phyloP scores from a whole-genome alignment of 352 stramenopile genomes.

The Pythium brassicae region DNA sequence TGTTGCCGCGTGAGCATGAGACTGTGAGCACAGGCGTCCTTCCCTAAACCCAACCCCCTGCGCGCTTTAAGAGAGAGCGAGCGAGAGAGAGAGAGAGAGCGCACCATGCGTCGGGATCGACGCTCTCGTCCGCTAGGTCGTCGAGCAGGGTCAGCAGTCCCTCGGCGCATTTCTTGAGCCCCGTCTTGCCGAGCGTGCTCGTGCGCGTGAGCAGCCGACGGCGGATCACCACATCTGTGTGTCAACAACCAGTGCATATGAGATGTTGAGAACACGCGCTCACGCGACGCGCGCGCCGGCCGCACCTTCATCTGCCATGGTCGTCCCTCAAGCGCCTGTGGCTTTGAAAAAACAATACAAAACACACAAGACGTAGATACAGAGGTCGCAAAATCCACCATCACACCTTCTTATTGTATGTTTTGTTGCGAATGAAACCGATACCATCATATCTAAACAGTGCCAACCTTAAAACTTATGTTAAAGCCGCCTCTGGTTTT shows the following conservation, averaged over 20 bases:
- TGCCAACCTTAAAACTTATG: too few relatives aligned
- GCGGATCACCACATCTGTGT: constrained; percentile 61
- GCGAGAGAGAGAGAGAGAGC: neutral
- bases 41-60: neutral
- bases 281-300: neutral
- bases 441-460: too few relatives aligned
- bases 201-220: constrained; percentile 74
- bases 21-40: neutral
- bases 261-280: neutral
- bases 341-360: neutral
- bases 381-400: too few relatives aligned
- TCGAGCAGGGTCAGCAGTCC: constrained; percentile 63
- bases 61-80: neutral
- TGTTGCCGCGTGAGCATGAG: neutral
- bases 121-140: constrained; percentile 50
- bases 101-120: constrained; percentile 49
- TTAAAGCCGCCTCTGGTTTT: too few relatives aligned
- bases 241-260: neutral
- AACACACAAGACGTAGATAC: too few relatives aligned
- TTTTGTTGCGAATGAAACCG: too few relatives aligned
- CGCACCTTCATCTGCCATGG: constrained; percentile 61
- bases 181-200: constrained; percentile 73
- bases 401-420: too few relatives aligned
- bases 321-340: neutral
- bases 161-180: constrained; percentile 78